Conservation (phyloP, 2,329 filamentous ascomycete genomes). For the Ceratocystis huliohia region DNA sequence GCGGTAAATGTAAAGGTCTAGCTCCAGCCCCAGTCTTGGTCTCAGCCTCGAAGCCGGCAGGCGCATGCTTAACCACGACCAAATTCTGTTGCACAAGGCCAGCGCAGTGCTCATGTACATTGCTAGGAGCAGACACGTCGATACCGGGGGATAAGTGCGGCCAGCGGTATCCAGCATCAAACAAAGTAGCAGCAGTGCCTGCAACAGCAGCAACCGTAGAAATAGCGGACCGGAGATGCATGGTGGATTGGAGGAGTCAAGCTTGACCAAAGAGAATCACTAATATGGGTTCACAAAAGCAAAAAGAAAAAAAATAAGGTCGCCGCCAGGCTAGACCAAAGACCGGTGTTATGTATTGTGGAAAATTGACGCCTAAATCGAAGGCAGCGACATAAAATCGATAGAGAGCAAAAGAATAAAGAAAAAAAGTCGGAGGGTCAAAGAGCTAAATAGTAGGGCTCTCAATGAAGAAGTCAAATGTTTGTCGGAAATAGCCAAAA, state of each 20-base stretch:
- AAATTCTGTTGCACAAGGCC: background rate
- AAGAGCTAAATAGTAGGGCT: background rate
- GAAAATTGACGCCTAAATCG: background rate
- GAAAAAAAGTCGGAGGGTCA: background rate
- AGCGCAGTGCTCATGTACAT: slow-evolving; percentile 2
- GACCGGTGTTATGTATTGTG: too few relatives aligned
- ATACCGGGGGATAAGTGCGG: background rate
- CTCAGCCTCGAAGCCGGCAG: background rate
- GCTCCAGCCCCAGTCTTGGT: background rate
- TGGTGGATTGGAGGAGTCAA: background rate
- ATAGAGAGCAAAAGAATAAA: background rate
- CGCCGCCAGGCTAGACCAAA: background rate
- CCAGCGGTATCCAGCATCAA: slow-evolving; percentile 15
- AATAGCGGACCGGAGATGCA: slow-evolving; percentile 18
- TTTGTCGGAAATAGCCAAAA: too few relatives aligned
- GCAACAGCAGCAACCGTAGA: slow-evolving; percentile 13
- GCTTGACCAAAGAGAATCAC: too few relatives aligned
- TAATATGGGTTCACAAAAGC: background rate
- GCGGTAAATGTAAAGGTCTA: background rate
- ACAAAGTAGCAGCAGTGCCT: slow-evolving; percentile 12
- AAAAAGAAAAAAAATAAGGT: background rate
- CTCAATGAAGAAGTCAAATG: background rate
- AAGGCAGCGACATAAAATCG: slow-evolving; percentile 3
- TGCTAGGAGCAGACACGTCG: background rate
- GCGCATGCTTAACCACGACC: slow-evolving; percentile 5